Conservation (phyloP, 2,329 filamentous ascomycete genomes). For the Aspergillus pseudoglaucus region DNA sequence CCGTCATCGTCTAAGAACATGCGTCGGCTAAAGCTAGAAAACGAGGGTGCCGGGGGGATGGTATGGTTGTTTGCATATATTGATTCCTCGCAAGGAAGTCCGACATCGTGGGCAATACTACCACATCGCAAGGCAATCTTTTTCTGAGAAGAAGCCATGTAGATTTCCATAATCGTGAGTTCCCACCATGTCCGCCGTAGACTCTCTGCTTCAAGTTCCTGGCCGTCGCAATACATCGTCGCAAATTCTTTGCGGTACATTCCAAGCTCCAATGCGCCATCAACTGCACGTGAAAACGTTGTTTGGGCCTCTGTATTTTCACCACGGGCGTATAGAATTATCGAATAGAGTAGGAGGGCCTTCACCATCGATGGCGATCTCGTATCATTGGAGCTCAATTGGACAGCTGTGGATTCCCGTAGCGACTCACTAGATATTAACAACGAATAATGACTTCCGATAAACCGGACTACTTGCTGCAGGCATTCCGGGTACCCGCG, state of each 20-base stretch:
- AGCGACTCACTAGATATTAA: constrained; percentile 17
- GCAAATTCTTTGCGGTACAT: constrained; percentile 63
- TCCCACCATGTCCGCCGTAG: constrained; percentile 88
- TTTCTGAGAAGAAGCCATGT: constrained; percentile 62
- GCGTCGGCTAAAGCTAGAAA: constrained; percentile 52
- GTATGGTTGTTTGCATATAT: constrained; percentile 44
- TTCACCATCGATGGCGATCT: constrained; percentile 32
- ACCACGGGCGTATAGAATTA: constrained; percentile 28
- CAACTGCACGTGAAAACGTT: constrained; percentile 56
- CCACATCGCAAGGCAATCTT: constrained; percentile 54
- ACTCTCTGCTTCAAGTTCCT: constrained; percentile 66
- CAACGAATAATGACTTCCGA: constrained; percentile 47
- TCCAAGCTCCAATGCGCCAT: constrained; percentile 65
- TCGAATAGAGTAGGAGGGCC: constrained; percentile 31
- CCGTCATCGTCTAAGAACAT: constrained; percentile 60
- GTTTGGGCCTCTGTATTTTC: constrained; percentile 27
- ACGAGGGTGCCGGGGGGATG: constrained; percentile 54
- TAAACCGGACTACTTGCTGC: constrained; percentile 45
- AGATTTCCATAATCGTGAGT: constrained; percentile 67
- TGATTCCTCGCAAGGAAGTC: constrained; percentile 70
- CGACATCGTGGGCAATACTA: constrained; percentile 62
- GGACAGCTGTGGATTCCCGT: constrained; percentile 21
- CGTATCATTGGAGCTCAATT: constrained; percentile 16
- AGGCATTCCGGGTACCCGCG: constrained; percentile 41
- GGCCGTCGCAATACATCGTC: constrained; percentile 32